A percentile compares a stretch with the other conserved stretches of the same genome.
Conservation (phyloP, 2,329 filamentous ascomycete genomes). For the Alternaria sp. region DNA sequence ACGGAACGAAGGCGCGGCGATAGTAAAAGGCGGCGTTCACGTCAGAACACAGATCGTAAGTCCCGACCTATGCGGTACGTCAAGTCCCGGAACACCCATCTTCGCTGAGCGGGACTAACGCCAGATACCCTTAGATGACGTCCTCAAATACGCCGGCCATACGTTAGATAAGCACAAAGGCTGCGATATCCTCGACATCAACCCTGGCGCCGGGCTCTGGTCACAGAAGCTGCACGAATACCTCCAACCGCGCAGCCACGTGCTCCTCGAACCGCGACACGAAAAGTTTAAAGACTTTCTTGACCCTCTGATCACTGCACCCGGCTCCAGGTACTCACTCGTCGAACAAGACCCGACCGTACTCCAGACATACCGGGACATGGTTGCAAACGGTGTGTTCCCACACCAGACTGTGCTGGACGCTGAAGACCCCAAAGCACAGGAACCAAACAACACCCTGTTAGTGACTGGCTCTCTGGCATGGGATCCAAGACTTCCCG, state of each 20-base stretch:
- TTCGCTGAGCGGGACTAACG: conserved; percentile 15
- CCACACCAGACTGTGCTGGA: conserved; percentile 60
- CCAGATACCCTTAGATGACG: conserved; percentile 62
- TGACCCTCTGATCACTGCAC: conserved; percentile 48
- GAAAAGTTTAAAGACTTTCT: conserved; percentile 68
- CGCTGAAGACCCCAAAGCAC: conserved; percentile 49
- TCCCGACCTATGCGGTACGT: conserved; percentile 55
- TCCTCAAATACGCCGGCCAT: conserved; percentile 71
- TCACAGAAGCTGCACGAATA: conserved; percentile 76
- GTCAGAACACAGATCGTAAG: conserved; percentile 51
- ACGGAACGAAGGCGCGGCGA: neutral
- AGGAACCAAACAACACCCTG: conserved; percentile 71
- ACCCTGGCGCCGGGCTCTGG: conserved; percentile 80
- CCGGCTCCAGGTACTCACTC: conserved; percentile 58
- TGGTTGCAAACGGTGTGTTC: conserved; percentile 60
- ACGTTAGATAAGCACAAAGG: conserved; percentile 73
- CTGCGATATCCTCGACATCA: conserved; percentile 86
- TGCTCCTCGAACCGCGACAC: conserved; percentile 77
- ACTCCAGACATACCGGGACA: conserved; percentile 54
- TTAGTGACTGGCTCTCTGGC: conserved; percentile 59
- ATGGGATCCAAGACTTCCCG: conserved; percentile 53
- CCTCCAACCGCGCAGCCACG: conserved; percentile 79
- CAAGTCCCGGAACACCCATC: conserved; percentile 14
- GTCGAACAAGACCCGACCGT: conserved; percentile 33
- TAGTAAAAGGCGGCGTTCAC: conserved; percentile 4